These are phyloP conservation scores for Domatiomyces catenatus DNA, from an alignment of 2,329 filamentous ascomycete genomes.

Conservation along the genomic window DNA sequence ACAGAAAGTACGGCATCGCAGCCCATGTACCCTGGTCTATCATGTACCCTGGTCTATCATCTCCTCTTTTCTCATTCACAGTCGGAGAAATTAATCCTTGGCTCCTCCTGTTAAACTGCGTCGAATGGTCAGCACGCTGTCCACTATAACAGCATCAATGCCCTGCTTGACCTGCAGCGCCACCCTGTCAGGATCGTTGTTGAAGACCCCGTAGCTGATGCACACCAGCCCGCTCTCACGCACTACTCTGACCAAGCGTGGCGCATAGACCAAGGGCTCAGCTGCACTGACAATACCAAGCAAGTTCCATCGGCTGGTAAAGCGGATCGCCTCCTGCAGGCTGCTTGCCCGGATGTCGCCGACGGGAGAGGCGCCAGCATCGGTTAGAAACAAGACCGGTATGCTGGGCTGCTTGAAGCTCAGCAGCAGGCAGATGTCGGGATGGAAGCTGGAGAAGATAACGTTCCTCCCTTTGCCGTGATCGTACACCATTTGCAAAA, in stretches of 20 bases:
- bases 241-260: constrained; percentile 75
- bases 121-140: constrained; percentile 81
- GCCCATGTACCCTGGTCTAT: too few species aligned
- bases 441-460: constrained; percentile 95
- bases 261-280: constrained; percentile 75
- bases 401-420: constrained; percentile 97
- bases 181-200: constrained; percentile 76
- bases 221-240: constrained; percentile 91
- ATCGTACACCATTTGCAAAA: constrained; percentile 80
- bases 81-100: not conserved
- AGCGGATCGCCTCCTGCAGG: constrained; percentile 87
- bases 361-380: constrained; percentile 65
- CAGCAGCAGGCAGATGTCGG: constrained; percentile 83
- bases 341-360: constrained; percentile 83
- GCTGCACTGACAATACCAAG: constrained; percentile 82
- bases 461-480: constrained; percentile 69
- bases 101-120: constrained; percentile 56
- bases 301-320: constrained; percentile 87
- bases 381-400: constrained; percentile 84
- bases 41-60: too few species aligned
- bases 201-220: constrained; percentile 80
- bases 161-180: constrained; percentile 86
- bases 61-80: not conserved
- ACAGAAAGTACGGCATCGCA: too few species aligned
- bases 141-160: constrained; percentile 95